Conservation (phyloP, 371 early-diverging fungal species). For the Mortierella sp. region DNA sequence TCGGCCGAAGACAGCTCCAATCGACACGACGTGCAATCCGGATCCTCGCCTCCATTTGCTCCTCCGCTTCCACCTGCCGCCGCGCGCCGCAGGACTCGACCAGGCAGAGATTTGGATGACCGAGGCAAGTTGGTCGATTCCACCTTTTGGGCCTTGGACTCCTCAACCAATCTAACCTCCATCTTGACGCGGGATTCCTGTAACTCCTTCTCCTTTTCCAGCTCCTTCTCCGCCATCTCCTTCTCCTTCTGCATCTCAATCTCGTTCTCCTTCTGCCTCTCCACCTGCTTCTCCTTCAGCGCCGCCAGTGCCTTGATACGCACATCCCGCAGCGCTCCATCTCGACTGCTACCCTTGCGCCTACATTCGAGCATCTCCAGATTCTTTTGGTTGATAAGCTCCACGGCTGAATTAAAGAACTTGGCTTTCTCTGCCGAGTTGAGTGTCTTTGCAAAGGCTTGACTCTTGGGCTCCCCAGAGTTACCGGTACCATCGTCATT, state of each 20-base stretch:
- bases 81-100: conserved; percentile 44
- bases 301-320: background rate
- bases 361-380: conserved; percentile 40
- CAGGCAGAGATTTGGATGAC: conserved; percentile 52
- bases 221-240: conserved; percentile 14
- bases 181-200: conserved; percentile 8
- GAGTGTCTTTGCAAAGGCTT: conserved; percentile 4
- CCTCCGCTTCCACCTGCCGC: conserved; percentile 16
- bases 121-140: conserved; percentile 53
- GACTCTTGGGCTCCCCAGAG: background rate
- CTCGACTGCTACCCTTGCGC: background rate
- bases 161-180: conserved; percentile 16
- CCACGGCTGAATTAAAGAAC: conserved; percentile 46
- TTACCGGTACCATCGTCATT: background rate
- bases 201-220: conserved; percentile 20
- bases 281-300: conserved; percentile 6
- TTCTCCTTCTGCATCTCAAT: conserved; percentile 12
- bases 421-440: conserved; percentile 25
- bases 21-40: conserved; percentile 53
- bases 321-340: background rate
- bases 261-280: conserved; percentile 13
- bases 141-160: conserved; percentile 41
- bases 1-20: conserved; percentile 41
- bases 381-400: conserved; percentile 36
- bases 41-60: conserved; percentile 26